Evolutionary conservation across 306 rosid species (phyloP), one percentile per base, ranked within the genome.

Genomic region (Albizia julibrissin): DNA sequence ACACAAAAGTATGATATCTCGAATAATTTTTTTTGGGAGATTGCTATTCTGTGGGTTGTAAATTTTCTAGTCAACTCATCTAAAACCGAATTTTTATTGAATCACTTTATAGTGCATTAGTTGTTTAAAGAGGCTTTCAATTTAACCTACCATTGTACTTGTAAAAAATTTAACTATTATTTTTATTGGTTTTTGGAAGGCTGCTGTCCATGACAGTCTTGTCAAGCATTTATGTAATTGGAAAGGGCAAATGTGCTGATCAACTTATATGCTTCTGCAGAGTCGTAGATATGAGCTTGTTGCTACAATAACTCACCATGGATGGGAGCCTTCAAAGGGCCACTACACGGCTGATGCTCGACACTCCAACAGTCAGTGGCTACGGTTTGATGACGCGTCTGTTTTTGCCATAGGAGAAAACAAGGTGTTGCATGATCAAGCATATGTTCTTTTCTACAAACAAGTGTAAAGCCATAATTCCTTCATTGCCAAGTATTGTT

Each of bases 231-330:
- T 3, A 18, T 71, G 56, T 65, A 15, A 31, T 76, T 50, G 68
- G 42, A 79, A 54, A 56, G 12, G 31, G 39, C 50, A 42, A 62
- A 2, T 80, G 22, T 37, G 72, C 43, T 76, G 72, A 87, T 52
- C 27, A 72, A 43, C 66, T 71, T 42, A 26, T 42, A 40, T 37
- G 74, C n/a, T 37, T 83, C 21, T 85, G 66, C 81, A 95, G 99
- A 92, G 99, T 59, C 94, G 98, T 66, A 95, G 79, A 84, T 95
- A 92, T 54, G 92, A 93, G 84, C 97, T 95, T 50, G 97, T 93
- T 78, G 91, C 97, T 59, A 95, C 99, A 78, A 88, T 95, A 72
- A 93, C 98, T 84, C 99, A 95, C 88, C 98, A 93, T 68, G 99
- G 99, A 59, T 81, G 91, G 85, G 99, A 93, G 76, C 91, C 98